Evolutionary conservation across 768 basidiomycete genomes (phyloP), one percentile per base, ranked within the genome.

Genomic region (Botryobasidium botryosum): DNA sequence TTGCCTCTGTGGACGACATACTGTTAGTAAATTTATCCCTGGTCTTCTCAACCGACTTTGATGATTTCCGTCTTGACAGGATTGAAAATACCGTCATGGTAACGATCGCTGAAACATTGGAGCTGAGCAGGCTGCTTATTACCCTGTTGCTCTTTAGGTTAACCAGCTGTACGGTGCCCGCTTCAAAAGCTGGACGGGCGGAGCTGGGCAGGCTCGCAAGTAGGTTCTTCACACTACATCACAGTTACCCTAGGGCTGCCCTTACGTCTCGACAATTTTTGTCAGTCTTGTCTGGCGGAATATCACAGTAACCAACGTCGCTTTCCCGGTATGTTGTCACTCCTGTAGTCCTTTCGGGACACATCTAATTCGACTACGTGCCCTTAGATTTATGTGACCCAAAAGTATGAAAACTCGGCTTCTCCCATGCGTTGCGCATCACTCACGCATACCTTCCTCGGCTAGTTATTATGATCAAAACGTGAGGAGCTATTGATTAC

Each of bases 171-270:
- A 75, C 46, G 74, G 61, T 6, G 74, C 74, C n/a, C 67, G 74
- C 7, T 77, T 76, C 62, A 76, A 76, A 60, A 76, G 75, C 53
- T 76, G 73, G 73, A 69, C 71, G 1, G 74, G 74, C 0, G 75
- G 74, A 27, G 71, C 72, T 45, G 75, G 75, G 0, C 43, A 70
- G 2, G 72, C 72, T 1, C 57, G 65, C 35, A 76, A 76, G 74
- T 74, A 35, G 21, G 50, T 42, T 13, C 5, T n/a, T 18, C n/a
- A n/a, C 44, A 24, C 6, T 28, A 27, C 37, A 6, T 15, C 37
- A n/a, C 21, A 6, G 24, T n/a, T 25, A 33, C 21, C 24, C 29
- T 36, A 2, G 4, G 39, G 21, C 26, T 5, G n/a, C 33, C 27
- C 8, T 4, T 27, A 17, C 26, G 51, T 26, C 25, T 5, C 26